Base-by-base conservation (phyloP, 148 eudicot species). In the Vaccinium vitisidaea region DNA sequence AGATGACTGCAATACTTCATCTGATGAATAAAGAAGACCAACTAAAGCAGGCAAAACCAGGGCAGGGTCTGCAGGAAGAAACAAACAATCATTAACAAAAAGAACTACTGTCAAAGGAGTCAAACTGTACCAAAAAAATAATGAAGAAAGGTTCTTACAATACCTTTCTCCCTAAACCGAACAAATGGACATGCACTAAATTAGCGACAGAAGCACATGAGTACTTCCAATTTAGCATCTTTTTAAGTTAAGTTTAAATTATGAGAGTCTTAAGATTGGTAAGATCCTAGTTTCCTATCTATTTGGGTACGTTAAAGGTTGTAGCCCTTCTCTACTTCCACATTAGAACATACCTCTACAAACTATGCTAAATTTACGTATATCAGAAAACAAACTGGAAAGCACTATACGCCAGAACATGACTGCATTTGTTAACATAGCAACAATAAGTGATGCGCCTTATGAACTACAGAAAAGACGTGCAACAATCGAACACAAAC, bases 21-120 rank as follows among this genome's bases (percentile, higher is more conserved):
- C 52, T 63, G 84, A 56, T 52, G 93, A 84, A 81, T 84, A 91
- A 84, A 87, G 75, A 67, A 84, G 91, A 85, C 82, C 84, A 82
- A 90, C 88, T 53, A 95, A 86, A 36, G 89, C 82, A 69, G 94
- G 92, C 87, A 92, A 87, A 54, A 91, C 91, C 56, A 91, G 79
- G 21, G 88, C 82, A 46, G 92, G 95, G 82, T 93, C 96, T 95
- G 90, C 89, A 84, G 84, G 49, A 85, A 82, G 54, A 61, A 52
- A 79, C 50, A 80, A 82, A 61, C 36, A 70, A 86, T 67, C 48
- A 61, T 75, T 74, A 50, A 39, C 56, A 63, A 69, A 21, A 54
- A 52, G 52, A 25, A 69, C 52, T 10, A 80, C 18, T 0, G 77
- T 39, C 21, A 19, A 56, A 59, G 23, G 18, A 54, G 59, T 6